phyloP scores from a whole-genome alignment of 1,284 basidiomycete species.

The Amylostereum chailletii region DNA sequence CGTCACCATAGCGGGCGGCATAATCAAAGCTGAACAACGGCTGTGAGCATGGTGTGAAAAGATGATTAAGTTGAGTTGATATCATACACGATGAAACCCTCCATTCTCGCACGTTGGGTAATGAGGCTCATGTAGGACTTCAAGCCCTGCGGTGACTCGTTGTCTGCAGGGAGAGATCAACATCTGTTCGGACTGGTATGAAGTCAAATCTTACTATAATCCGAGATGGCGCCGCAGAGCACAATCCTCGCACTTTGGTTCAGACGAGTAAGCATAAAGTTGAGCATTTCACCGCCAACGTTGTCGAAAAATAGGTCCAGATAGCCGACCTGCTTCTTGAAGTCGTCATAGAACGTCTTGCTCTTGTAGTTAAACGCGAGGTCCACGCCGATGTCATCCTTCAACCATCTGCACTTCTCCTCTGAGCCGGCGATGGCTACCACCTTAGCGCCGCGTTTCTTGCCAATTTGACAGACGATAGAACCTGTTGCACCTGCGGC shows the following conservation, averaged over 20 bases:
- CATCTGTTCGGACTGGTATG: background rate
- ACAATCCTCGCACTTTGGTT: constrained; percentile 72
- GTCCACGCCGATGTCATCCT: constrained; percentile 75
- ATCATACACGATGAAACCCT: constrained; percentile 77
- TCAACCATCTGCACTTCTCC: constrained; percentile 81
- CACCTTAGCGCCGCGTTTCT: constrained; percentile 67
- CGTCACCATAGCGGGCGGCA: constrained; percentile 24
- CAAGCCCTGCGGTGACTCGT: constrained; percentile 47
- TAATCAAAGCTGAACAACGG: constrained; percentile 13
- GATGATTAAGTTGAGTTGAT: background rate
- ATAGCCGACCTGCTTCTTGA: constrained; percentile 46
- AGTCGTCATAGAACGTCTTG: constrained; percentile 55
- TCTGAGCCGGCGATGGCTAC: constrained; percentile 74
- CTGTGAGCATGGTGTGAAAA: background rate
- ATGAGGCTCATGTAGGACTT: constrained; percentile 62
- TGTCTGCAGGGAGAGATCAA: constrained; percentile 29
- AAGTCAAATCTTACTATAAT: constrained; percentile 45
- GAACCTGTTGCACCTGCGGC: constrained; percentile 85
- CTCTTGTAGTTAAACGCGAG: constrained; percentile 85
- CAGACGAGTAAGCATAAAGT: constrained; percentile 55
- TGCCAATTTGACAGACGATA: constrained; percentile 71
- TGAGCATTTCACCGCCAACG: constrained; percentile 73
- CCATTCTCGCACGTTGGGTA: constrained; percentile 66
- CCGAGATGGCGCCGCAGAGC: constrained; percentile 79
- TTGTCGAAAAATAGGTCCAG: constrained; percentile 80